phyloP scores from a whole-genome alignment of 148 eudicot species.

The Cornus kousa region DNA sequence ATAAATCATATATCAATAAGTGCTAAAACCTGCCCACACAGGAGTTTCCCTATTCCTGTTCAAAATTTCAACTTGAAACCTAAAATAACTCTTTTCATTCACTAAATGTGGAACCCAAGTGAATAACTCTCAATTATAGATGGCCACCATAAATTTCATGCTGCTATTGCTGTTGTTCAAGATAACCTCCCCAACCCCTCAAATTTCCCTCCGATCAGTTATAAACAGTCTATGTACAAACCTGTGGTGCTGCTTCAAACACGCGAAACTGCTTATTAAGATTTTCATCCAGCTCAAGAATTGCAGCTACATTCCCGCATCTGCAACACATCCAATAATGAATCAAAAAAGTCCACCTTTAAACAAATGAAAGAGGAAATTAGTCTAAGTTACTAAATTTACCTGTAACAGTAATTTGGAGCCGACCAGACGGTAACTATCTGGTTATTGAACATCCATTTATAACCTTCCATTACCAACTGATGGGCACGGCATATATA shows the following conservation, averaged over 20 bases:
- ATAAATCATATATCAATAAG: background rate
- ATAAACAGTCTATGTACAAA: constrained; percentile 28
- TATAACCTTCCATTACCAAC: constrained; percentile 92
- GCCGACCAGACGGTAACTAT: constrained; percentile 99
- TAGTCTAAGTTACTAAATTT: background rate
- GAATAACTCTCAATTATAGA: too few species aligned
- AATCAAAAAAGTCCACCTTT: background rate
- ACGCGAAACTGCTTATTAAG: constrained; percentile 75
- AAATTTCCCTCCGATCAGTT: background rate
- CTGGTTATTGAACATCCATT: constrained; percentile 90
- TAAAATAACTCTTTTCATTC: background rate
- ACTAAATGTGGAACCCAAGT: background rate
- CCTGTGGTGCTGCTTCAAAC: constrained; percentile 98
- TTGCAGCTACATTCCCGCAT: constrained; percentile 97
- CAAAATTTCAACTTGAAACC: background rate
- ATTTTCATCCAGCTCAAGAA: constrained; percentile 92
- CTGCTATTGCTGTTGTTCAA: background rate
- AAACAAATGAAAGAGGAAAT: background rate
- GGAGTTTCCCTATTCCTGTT: background rate
- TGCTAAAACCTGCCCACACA: background rate
- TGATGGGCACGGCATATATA: constrained; percentile 96
- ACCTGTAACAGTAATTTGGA: constrained; percentile 95
- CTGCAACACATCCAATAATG: constrained; percentile 34
- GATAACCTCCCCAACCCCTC: background rate
- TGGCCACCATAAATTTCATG: too few species aligned